Evolutionary conservation across 352 stramenopile species (phyloP).

Genomic region (Phytopythium montanum): DNA sequence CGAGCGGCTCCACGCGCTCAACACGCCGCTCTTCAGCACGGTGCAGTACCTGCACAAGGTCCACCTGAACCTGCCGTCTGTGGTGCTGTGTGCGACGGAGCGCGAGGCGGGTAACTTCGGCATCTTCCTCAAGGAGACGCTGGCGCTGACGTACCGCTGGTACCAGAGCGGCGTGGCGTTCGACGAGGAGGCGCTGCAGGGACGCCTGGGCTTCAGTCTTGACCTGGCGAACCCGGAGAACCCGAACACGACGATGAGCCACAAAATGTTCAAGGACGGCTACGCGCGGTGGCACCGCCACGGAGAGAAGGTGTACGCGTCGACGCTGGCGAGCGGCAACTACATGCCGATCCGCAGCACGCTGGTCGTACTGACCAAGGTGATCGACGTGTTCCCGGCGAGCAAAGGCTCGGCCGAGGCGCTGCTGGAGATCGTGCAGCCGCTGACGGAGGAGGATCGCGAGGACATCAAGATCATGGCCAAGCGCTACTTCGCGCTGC

Average conservation of each 20-base stretch:
- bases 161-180: constrained; percentile 77
- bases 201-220: constrained; percentile 68
- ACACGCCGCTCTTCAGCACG: constrained; percentile 66
- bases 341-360: constrained; percentile 88
- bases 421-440: constrained; percentile 63
- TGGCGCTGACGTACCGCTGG: constrained; percentile 67
- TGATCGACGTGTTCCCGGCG: constrained; percentile 83
- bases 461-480: constrained; percentile 91
- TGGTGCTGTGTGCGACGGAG: constrained; percentile 81
- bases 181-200: constrained; percentile 72
- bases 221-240: constrained; percentile 61
- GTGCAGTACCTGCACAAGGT: constrained; percentile 84
- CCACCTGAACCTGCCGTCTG: constrained; percentile 68
- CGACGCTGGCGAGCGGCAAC: constrained; percentile 54
- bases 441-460: constrained; percentile 71
- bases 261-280: constrained; percentile 73
- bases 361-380: constrained; percentile 84
- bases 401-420: constrained; percentile 51
- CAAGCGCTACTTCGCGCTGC: constrained; percentile 77
- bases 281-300: constrained; percentile 77
- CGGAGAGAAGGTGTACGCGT: constrained; percentile 60
- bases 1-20: constrained; percentile 69
- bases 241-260: constrained; percentile 32
- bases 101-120: constrained; percentile 84
- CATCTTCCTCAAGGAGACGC: constrained; percentile 82